Base-by-base conservation (phyloP, 129 eudicot genomes). In the Smallanthus sonchifolius region DNA sequence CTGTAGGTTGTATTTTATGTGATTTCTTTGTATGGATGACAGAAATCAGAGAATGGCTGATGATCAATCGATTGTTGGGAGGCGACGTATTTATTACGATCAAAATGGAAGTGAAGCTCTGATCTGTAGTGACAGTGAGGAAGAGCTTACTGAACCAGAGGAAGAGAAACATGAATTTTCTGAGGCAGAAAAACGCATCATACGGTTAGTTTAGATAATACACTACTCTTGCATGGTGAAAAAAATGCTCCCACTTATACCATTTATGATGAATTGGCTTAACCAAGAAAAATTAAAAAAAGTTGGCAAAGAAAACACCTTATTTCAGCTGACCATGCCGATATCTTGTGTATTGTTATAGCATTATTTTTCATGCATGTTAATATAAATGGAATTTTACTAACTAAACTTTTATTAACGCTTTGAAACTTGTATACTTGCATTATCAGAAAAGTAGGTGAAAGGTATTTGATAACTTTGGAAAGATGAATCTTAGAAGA, bases 1-100 rank as follows among this genome's bases (percentile, higher is more conserved):
- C 75, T 57, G 65, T 40, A 38, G 51, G 67, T 52, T 51, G 44
- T 66, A 17, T 54, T 56, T 13, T 68, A 44, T 44, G 19, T 68
- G 56, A 65, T 42, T 65, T 39, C 47, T 52, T 49, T 87, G 63
- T 67, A 39, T 74, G 66, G 49, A 66, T 47, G 78, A 75, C 93
- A 94, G 98, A 84, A 94, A 94, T 74, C 98, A 88, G 87, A 91
- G 96, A 82, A 94, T 94, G 98, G 89, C 89, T 65, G 93, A 94
- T 77, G 96, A 90, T 73, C 96, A 94, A 68, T 94, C 98, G n/a
- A 92, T 94, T 34, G 89, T 86, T 73, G 98, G 98, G 77, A 85
- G 91, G 69, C 86, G 93, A 54, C 96, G 91, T 57, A 94, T 94
- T 37, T 94, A 94, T 75, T 94, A 94, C 72, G 97, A 88, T 37